phyloP scores from a whole-genome alignment of 257 asterid species.

The Fraxinus pennsylvanica region DNA sequence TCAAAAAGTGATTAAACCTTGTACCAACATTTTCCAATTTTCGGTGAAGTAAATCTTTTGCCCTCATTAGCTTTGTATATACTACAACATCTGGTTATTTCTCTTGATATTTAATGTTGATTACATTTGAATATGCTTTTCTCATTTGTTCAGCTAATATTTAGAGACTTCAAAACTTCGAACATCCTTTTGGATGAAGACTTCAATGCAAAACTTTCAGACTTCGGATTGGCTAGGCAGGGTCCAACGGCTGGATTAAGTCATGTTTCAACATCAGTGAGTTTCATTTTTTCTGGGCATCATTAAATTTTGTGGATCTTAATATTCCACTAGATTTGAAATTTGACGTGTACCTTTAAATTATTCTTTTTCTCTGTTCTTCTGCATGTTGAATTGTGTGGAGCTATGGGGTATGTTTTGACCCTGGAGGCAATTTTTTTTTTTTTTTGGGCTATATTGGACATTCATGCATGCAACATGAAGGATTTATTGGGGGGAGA shows the following conservation, averaged over 20 bases:
- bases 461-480: background rate
- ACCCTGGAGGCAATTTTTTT: background rate
- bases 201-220: conserved; percentile 86
- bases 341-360: background rate
- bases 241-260: conserved; percentile 81
- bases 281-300: conserved; percentile 24
- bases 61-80: background rate
- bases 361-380: background rate
- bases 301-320: background rate
- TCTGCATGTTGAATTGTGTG: background rate
- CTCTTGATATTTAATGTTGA: background rate
- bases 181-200: conserved; percentile 82
- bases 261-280: conserved; percentile 80
- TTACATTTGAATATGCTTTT: conserved; percentile 19
- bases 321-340: conserved; percentile 14
- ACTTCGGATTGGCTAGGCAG: conserved; percentile 91
- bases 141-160: conserved; percentile 60
- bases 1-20: too few species aligned
- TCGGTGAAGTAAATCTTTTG: background rate
- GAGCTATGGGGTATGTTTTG: background rate
- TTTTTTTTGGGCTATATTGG: background rate
- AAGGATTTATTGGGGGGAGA: background rate
- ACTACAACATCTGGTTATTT: conserved; percentile 7
- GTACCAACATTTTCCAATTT: background rate
- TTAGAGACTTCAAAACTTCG: conserved; percentile 90